phyloP scores from a whole-genome alignment of 2,329 filamentous ascomycete species.

The Cordyceps farinosa region DNA sequence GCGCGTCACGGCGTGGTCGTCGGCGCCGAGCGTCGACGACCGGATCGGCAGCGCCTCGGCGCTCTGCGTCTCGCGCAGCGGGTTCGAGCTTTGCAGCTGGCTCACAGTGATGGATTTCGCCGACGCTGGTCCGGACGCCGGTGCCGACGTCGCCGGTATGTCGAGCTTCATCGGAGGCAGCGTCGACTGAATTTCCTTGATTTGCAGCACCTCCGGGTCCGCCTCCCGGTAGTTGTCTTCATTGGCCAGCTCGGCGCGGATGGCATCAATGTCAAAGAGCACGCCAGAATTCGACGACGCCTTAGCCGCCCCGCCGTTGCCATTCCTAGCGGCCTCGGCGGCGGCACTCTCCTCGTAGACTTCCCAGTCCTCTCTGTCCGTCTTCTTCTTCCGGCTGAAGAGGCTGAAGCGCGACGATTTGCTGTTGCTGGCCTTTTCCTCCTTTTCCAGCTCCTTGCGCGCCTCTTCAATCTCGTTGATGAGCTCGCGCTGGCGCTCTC shows the following conservation, averaged over 20 bases:
- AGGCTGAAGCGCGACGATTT: slow-evolving; percentile 62
- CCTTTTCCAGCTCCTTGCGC: slow-evolving; percentile 76
- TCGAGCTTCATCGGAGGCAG: slow-evolving; percentile 86
- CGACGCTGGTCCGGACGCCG: slow-evolving; percentile 19
- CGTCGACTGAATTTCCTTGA: slow-evolving; percentile 82
- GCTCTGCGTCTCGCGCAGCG: slow-evolving; percentile 46
- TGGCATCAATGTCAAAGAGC: slow-evolving; percentile 93
- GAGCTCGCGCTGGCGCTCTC: slow-evolving; percentile 80
- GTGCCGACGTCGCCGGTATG: slow-evolving; percentile 34
- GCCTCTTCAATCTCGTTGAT: slow-evolving; percentile 97
- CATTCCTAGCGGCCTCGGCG: slow-evolving; percentile 37
- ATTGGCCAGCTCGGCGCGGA: slow-evolving; percentile 76
- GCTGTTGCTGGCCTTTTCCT: slow-evolving; percentile 58
- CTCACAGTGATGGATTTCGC: slow-evolving; percentile 24
- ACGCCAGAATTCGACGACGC: slow-evolving; percentile 55
- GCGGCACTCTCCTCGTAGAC: slow-evolving; percentile 71
- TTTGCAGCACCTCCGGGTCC: slow-evolving; percentile 44
- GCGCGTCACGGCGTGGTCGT: slow-evolving; percentile 20
- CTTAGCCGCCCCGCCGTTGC: background rate
- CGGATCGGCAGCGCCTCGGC: slow-evolving; percentile 35
- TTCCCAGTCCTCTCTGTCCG: slow-evolving; percentile 87
- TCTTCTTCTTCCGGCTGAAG: slow-evolving; percentile 78
- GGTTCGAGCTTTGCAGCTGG: background rate
- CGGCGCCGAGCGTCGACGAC: slow-evolving; percentile 18
- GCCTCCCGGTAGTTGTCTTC: slow-evolving; percentile 54